phyloP scores from a whole-genome alignment of 768 basidiomycete species.

The Lactifluus rugatus region DNA sequence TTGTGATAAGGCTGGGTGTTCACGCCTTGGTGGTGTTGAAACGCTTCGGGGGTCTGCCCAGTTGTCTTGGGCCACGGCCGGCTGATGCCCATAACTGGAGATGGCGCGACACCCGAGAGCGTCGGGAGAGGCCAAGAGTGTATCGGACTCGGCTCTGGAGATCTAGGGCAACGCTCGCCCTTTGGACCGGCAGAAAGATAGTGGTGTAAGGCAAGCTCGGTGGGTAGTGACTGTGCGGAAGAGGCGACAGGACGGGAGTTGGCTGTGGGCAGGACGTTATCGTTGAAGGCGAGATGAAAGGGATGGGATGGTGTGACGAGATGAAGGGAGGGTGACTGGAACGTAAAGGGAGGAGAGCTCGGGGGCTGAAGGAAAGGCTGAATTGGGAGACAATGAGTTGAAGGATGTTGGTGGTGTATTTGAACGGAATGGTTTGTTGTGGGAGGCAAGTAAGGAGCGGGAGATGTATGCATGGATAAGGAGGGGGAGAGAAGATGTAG shows the following conservation, averaged over 20 bases:
- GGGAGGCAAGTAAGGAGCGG: not conserved
- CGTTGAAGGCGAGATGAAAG: not conserved
- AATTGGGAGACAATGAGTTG: not conserved
- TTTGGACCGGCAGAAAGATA: not conserved
- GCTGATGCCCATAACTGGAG: not conserved
- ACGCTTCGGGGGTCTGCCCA: not conserved
- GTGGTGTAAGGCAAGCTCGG: not conserved
- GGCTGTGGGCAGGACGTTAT: not conserved
- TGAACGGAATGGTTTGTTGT: not conserved
- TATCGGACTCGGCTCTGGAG: not conserved
- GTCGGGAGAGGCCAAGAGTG: conserved; percentile 2
- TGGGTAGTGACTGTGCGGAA: not conserved
- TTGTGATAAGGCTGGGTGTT: not conserved
- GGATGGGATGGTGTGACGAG: not conserved
- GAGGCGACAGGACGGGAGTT: not conserved
- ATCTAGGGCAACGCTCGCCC: not conserved
- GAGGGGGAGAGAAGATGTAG: not conserved
- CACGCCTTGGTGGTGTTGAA: not conserved
- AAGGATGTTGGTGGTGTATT: not conserved
- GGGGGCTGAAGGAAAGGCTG: not conserved
- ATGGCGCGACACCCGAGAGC: not conserved
- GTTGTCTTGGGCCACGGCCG: conserved; percentile 3
- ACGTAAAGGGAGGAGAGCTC: not conserved
- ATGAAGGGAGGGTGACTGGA: not conserved
- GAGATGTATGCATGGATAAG: not conserved